Percentiles rank a stretch among this genome's conserved stretches.
phyloP scores from a whole-genome alignment of 495 filamentous ascomycete species.

The Cetradonia linearis region DNA sequence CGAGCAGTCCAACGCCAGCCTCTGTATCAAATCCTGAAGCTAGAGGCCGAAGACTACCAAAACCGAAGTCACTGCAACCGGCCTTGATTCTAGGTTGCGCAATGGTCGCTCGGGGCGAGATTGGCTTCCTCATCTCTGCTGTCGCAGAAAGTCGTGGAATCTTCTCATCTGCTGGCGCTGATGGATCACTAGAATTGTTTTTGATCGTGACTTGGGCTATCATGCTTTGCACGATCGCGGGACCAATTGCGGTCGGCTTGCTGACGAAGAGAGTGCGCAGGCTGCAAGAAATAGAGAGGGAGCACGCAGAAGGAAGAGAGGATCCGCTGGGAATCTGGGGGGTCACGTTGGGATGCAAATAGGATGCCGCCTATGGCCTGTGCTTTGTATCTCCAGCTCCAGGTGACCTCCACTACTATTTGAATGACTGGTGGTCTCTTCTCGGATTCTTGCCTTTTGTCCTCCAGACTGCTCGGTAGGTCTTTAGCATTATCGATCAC shows the following conservation, averaged over 20 bases:
- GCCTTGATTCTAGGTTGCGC: conserved; percentile 47
- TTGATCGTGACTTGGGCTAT: conserved; percentile 67
- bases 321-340: conserved; percentile 7
- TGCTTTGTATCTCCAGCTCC: no score
- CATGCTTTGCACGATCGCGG: conserved; percentile 62
- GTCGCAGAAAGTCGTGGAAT: conserved; percentile 51
- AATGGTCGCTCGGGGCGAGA: conserved; percentile 71
- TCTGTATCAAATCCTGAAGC: background rate
- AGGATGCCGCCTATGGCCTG: no score
- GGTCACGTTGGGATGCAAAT: no score
- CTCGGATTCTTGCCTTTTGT: no score
- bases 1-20: background rate
- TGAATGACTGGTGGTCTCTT: no score
- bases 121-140: conserved; percentile 68
- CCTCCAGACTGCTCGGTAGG: no score
- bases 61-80: conserved; percentile 27
- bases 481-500: no score
- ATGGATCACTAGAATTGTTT: conserved; percentile 38
- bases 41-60: background rate
- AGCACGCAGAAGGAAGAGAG: background rate
- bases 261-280: conserved; percentile 42
- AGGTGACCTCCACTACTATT: no score
- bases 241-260: conserved; percentile 56
- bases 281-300: conserved; percentile 24
- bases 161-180: conserved; percentile 30